Percentiles rank a stretch among this genome's conserved stretches.
phyloP scores from a whole-genome alignment of 2,329 filamentous ascomycete genomes.

The Exophiala calicioides region DNA sequence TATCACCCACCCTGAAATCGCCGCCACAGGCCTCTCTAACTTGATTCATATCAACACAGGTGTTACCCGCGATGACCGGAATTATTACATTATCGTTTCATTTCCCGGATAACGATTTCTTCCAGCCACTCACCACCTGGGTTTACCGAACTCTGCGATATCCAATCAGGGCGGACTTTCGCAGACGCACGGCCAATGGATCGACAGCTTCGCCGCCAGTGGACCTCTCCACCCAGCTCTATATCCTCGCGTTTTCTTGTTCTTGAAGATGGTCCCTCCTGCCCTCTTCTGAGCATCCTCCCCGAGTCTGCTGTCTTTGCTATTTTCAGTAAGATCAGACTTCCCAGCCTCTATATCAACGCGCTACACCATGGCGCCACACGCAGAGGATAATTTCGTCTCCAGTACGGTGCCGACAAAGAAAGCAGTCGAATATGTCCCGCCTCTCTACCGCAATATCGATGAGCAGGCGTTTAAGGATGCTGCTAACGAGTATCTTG shows the following conservation, averaged over 20 bases:
- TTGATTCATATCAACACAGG: neutral
- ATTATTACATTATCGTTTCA: neutral
- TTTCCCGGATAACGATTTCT: neutral
- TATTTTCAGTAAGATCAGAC: neutral
- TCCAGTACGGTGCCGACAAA: neutral
- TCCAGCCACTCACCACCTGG: neutral
- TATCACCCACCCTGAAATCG: neutral
- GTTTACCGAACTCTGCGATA: neutral
- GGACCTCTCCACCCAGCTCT: neutral
- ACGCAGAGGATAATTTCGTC: neutral
- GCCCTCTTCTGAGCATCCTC: neutral
- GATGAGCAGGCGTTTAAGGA: constrained; percentile 20
- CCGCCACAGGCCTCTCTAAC: neutral
- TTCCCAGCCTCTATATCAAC: neutral
- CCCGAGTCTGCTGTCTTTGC: neutral
- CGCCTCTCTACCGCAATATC: constrained; percentile 41
- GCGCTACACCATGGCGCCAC: neutral
- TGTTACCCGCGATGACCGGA: neutral
- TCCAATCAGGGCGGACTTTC: neutral
- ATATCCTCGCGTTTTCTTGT: neutral
- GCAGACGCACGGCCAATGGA: neutral
- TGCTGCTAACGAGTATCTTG: constrained; percentile 38
- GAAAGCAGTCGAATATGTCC: constrained; percentile 1
- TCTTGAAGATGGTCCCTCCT: neutral
- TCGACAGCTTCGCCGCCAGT: neutral